Evolutionary conservation across 352 stramenopile genomes (phyloP).

Genomic region (Globisporangium paroecandrum): DNA sequence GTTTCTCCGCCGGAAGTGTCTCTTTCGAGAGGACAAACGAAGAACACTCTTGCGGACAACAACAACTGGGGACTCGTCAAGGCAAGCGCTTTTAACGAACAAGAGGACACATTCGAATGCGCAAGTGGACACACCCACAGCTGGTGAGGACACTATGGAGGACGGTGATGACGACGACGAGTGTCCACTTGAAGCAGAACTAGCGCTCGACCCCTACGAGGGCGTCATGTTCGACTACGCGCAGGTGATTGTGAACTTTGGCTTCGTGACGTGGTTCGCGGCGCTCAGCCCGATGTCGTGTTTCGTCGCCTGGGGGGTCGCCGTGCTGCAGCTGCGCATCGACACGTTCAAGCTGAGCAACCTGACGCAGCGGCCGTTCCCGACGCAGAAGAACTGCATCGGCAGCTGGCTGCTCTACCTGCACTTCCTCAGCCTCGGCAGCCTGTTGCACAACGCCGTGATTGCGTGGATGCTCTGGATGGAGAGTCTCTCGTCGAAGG

Average conservation of each 20-base stretch:
- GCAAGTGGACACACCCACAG: not conserved
- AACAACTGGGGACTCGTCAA: not conserved
- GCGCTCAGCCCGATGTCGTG: constrained; percentile 36
- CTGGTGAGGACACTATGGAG: not conserved
- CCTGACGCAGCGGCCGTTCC: constrained; percentile 63
- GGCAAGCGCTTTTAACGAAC: constrained; percentile 10
- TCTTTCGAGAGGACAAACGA: not conserved
- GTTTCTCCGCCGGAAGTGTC: not conserved
- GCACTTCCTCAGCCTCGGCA: constrained; percentile 41
- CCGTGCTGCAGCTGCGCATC: constrained; percentile 54
- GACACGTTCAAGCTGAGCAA: constrained; percentile 65
- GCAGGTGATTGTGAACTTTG: constrained; percentile 58
- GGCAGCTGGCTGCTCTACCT: constrained; percentile 65
- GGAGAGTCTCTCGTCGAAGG: constrained; percentile 5
- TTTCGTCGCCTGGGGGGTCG: constrained; percentile 46
- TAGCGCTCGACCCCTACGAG: constrained; percentile 48
- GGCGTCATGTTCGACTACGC: constrained; percentile 79
- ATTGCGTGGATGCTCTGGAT: constrained; percentile 32
- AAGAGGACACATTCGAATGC: not conserved
- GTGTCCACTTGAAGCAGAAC: constrained; percentile 32
- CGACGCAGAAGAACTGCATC: constrained; percentile 38
- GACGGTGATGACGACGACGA: constrained; percentile 6
- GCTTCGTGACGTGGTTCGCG: constrained; percentile 66
- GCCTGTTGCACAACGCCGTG: constrained; percentile 51
- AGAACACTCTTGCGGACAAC: constrained; percentile 1